Conservation (phyloP, 768 basidiomycete species). For the Boletus rubropictus region DNA sequence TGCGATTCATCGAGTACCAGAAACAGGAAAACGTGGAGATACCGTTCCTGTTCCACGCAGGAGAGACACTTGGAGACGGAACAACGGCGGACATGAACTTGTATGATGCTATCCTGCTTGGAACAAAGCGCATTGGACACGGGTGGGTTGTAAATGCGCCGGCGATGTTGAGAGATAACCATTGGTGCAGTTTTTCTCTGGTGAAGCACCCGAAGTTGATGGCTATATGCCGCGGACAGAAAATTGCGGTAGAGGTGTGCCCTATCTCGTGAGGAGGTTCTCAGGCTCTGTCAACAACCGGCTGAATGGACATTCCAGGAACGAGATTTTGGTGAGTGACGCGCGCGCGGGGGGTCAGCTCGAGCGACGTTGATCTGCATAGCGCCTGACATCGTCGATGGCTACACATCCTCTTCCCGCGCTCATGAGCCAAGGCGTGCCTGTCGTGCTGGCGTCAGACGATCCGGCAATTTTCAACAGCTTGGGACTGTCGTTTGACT, state of each 20-base stretch:
- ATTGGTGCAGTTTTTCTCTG: slow-evolving; percentile 35
- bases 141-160: slow-evolving; percentile 30
- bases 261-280: slow-evolving; percentile 40
- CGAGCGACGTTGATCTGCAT: neutral
- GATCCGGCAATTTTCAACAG: slow-evolving; percentile 71
- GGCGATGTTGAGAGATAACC: neutral
- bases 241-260: slow-evolving; percentile 42
- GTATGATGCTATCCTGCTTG: slow-evolving; percentile 46
- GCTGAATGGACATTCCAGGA: slow-evolving; percentile 34
- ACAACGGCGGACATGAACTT: slow-evolving; percentile 40
- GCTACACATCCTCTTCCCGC: slow-evolving; percentile 66
- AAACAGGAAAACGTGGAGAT: slow-evolving; percentile 25
- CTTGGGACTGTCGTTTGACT: slow-evolving; percentile 71
- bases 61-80: slow-evolving; percentile 46
- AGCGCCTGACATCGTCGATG: slow-evolving; percentile 74
- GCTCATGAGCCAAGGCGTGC: slow-evolving; percentile 62
- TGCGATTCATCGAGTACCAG: slow-evolving; percentile 35
- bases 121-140: slow-evolving; percentile 46
- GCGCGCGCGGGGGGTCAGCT: neutral
- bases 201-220: slow-evolving; percentile 44
- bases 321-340: slow-evolving; percentile 56
- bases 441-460: slow-evolving; percentile 64
- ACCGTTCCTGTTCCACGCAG: slow-evolving; percentile 46
- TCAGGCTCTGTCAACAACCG: neutral
- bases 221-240: slow-evolving; percentile 36